phyloP scores from a whole-genome alignment of 225 moss, liverwort and hornwort species.

The Straminergon stramineum region DNA sequence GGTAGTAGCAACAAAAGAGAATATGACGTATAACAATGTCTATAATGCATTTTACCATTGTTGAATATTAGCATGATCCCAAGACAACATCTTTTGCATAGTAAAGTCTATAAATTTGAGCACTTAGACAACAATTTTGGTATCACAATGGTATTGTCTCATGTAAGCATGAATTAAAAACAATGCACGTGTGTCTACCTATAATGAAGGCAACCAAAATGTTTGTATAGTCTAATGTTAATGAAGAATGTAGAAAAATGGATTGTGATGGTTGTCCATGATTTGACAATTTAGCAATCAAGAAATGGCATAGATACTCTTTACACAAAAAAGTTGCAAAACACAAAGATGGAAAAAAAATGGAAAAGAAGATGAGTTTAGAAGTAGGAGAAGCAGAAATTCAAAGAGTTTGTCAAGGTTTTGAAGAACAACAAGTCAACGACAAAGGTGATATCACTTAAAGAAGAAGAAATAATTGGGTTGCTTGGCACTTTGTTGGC shows the following conservation, averaged over 20 bases:
- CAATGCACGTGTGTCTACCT: background rate
- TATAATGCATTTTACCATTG: background rate
- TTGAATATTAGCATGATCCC: background rate
- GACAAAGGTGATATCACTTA: rapidly evolving
- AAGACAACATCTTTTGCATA: background rate
- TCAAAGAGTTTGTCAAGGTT: background rate
- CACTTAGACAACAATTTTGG: background rate
- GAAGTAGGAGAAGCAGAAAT: background rate
- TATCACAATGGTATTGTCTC: background rate
- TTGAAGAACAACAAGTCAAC: background rate
- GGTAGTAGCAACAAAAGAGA: background rate
- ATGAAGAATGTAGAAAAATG: background rate
- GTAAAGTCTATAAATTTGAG: background rate
- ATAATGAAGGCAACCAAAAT: background rate
- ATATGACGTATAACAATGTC: background rate
- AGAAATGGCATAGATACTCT: rapidly evolving
- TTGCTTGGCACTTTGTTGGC: rapidly evolving
- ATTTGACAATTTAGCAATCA: background rate
- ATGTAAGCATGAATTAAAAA: background rate
- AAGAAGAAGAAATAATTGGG: background rate
- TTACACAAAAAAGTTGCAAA: rapidly evolving
- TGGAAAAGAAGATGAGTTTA: background rate
- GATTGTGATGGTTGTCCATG: background rate
- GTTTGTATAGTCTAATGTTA: too few species aligned
- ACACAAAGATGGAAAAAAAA: background rate